A percentile compares a stretch with the other conserved stretches of the same genome.
These are phyloP conservation scores for Castanopsis chinensis DNA, from an alignment of 306 rosid species.

Conservation along the genomic window DNA sequence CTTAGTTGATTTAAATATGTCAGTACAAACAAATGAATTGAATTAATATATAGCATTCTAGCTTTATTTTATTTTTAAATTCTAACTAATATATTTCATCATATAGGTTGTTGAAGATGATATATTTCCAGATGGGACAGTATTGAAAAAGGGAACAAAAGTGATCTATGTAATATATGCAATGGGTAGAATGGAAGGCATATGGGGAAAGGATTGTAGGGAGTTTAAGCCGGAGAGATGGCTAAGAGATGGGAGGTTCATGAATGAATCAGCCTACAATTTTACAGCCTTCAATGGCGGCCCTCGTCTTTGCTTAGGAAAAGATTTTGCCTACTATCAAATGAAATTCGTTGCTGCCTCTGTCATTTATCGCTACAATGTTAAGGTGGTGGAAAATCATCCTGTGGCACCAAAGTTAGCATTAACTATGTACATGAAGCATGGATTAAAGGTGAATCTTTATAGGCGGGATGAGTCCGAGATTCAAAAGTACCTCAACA, in stretches of 20 bases:
- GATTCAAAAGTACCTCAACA: constrained; percentile 28
- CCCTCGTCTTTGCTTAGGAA: constrained; percentile 84
- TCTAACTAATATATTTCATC: background rate
- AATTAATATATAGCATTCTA: no score
- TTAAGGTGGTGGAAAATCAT: constrained; percentile 51
- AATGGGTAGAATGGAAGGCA: constrained; percentile 83
- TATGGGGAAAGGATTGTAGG: constrained; percentile 79
- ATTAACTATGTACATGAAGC: constrained; percentile 80
- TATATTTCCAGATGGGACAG: constrained; percentile 73
- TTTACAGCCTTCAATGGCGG: constrained; percentile 95
- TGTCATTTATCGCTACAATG: constrained; percentile 51
- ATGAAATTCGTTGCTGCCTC: constrained; percentile 86
- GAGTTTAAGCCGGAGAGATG: constrained; percentile 87
- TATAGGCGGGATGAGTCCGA: constrained; percentile 33
- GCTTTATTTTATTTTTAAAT: no score
- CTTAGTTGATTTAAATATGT: no score
- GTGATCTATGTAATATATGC: constrained; percentile 76
- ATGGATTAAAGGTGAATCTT: constrained; percentile 63
- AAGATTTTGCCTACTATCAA: constrained; percentile 86
- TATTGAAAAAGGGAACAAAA: constrained; percentile 68
- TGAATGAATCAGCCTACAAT: constrained; percentile 80
- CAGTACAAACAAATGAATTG: no score
- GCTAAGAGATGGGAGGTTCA: constrained; percentile 67
- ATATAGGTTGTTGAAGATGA: constrained; percentile 65
- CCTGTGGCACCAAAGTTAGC: constrained; percentile 83